A percentile compares a stretch with the other conserved stretches of the same genome.
Conservation (phyloP, 306 rosid species). For the Dalbergia cochinchinensis region DNA sequence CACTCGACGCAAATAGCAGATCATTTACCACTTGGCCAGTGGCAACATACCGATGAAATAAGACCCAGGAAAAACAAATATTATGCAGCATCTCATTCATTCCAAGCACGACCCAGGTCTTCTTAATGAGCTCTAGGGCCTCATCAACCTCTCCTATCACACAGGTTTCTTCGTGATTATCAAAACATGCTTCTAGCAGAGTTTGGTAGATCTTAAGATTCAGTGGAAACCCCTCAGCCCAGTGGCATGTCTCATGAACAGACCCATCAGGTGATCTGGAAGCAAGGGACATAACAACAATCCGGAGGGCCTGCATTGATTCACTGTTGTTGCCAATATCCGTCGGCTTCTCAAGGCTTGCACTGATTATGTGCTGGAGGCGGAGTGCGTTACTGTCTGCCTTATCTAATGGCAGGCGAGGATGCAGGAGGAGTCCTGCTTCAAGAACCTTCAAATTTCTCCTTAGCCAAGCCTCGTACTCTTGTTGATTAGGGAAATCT, state of each 20-base stretch:
- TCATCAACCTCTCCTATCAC: conserved; percentile 88
- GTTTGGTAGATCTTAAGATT: conserved; percentile 78
- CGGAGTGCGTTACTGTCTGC: conserved; percentile 51
- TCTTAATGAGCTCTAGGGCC: conserved; percentile 79
- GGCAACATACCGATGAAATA: conserved; percentile 69
- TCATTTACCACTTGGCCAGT: conserved; percentile 74
- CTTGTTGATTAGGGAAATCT: conserved; percentile 73
- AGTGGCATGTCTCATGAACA: conserved; percentile 64
- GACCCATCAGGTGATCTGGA: conserved; percentile 71
- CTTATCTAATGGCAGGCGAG: conserved; percentile 66
- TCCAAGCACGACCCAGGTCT: conserved; percentile 80
- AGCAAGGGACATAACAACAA: conserved; percentile 71
- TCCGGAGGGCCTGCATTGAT: conserved; percentile 63
- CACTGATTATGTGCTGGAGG: conserved; percentile 58
- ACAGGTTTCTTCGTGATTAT: conserved; percentile 62
- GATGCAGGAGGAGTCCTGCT: conserved; percentile 74
- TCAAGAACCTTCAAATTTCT: conserved; percentile 76
- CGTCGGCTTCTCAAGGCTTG: conserved; percentile 63
- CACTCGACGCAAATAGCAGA: conserved; percentile 75
- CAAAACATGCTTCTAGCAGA: conserved; percentile 83
- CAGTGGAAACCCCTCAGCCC: conserved; percentile 90
- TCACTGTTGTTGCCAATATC: conserved; percentile 64
- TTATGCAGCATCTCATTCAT: conserved; percentile 77
- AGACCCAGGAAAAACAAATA: conserved; percentile 75
- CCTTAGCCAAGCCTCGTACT: conserved; percentile 79